Evolutionary conservation across 106 monocot genomes (phyloP), one percentile per base, ranked within the genome.

Genomic region (Dendrobium chrysotoxum): DNA sequence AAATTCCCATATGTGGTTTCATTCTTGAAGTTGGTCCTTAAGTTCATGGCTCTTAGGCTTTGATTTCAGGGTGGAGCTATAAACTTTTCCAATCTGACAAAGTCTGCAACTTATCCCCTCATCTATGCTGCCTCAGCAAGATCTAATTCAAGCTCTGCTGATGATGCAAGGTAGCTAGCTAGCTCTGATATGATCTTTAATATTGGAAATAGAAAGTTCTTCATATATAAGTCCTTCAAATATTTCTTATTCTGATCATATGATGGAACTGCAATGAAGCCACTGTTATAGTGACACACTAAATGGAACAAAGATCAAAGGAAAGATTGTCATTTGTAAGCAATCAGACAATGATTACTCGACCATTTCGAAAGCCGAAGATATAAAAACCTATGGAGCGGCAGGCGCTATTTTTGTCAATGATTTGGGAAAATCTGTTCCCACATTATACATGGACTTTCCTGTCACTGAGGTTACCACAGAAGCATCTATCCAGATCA

Each of bases 21-120:
- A 44, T 44, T 44, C 44, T 44, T 44, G 44, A 50, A 13, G 16
- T 13, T 11, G 13, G 15, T 50, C 15, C 13, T 50, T 50, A 50
- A 2, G 50, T 50, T 50, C 20, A n/a, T 61, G 23, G 20, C 30
- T 68, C 23, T 9, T 30, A 9, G 2, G 15, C n/a, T 25, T 76
- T 76, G 46, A 46, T 75, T 74, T 7, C 53, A 95, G 91, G 95
- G 95, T 40, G 78, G 78, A 75, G 93, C 91, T 17, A 89, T 95
- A 86, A 95, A 92, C 46, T 93, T 95, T 86, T 95, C 95, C 12
- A 84, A 81, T 21, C 61, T 95, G n/a, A 30, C 87, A 5, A 93
- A 89, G 80, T 83, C 90, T 4, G 77, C 89, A 54, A 72, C 31
- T 9, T 88, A 95, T 85, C 91, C 90, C 21, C 57, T 93, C 28